phyloP scores from a whole-genome alignment of 768 basidiomycete species.

The Phanerochaete sordida region DNA sequence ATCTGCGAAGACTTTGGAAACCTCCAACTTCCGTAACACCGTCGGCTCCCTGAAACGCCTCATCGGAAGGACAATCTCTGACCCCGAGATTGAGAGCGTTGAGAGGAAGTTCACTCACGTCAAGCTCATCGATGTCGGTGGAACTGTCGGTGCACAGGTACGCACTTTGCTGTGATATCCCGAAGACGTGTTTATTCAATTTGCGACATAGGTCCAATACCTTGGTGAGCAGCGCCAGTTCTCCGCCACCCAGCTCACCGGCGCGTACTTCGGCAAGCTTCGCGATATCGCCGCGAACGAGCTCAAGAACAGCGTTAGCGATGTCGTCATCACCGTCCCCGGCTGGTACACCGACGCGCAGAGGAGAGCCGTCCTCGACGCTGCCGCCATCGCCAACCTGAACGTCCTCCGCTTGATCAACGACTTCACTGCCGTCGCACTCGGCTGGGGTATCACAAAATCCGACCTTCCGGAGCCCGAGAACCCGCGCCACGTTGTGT shows the following conservation, averaged over 20 bases:
- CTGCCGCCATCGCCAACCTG: conserved; percentile 84
- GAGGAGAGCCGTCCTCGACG: conserved; percentile 85
- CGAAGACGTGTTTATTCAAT: conserved; percentile 14
- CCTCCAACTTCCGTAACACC: conserved; percentile 97
- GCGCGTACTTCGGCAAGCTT: conserved; percentile 85
- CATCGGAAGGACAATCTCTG: conserved; percentile 74
- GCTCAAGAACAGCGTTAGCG: conserved; percentile 82
- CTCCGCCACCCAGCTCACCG: conserved; percentile 89
- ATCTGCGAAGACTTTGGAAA: conserved; percentile 95
- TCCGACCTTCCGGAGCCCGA: conserved; percentile 89
- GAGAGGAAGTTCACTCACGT: conserved; percentile 94
- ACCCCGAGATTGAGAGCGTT: conserved; percentile 75
- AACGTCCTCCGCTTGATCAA: conserved; percentile 95
- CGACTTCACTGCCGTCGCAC: conserved; percentile 92
- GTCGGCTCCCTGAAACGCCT: conserved; percentile 90
- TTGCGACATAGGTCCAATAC: conserved; percentile 69
- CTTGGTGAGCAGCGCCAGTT: conserved; percentile 76
- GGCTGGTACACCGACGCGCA: conserved; percentile 97
- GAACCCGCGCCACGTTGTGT: conserved; percentile 80
- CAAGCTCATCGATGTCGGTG: conserved; percentile 77
- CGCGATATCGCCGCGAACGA: conserved; percentile 83
- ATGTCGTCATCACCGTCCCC: conserved; percentile 94
- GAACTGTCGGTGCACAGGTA: conserved; percentile 85
- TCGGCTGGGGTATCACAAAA: conserved; percentile 99
- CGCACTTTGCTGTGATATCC: conserved; percentile 23